A percentile compares a stretch with the other conserved stretches of the same genome.
Evolutionary conservation across 2,329 filamentous ascomycete genomes (phyloP).

Genomic region (Ascosphaera pollenicola): DNA sequence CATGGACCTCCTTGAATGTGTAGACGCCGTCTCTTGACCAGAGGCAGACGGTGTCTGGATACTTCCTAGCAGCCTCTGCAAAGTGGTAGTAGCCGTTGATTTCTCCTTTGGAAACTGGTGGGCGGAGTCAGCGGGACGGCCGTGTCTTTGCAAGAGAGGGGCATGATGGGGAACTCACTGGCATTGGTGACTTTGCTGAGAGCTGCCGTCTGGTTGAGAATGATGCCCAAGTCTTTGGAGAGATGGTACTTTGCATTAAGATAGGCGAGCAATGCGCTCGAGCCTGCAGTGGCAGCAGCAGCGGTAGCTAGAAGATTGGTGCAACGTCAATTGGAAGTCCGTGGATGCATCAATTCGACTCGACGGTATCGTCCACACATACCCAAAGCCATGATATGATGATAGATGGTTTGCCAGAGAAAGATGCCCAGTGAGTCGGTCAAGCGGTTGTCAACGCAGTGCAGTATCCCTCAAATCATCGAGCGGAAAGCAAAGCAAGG

Average conservation of each 20-base stretch:
- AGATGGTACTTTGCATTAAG: constrained; percentile 50
- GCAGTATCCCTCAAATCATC: no score
- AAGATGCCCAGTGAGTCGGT: no score
- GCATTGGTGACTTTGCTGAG: background rate
- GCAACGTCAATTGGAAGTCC: no score
- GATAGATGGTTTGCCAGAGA: no score
- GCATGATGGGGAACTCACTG: constrained; percentile 1
- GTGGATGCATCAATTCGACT: no score
- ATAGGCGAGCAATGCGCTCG: constrained; percentile 31
- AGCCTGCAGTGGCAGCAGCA: constrained; percentile 11
- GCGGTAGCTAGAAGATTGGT: constrained; percentile 3
- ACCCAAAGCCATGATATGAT: no score
- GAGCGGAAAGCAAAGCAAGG: no score
- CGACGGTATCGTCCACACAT: no score
- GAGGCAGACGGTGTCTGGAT: constrained; percentile 34
- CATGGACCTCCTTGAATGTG: constrained; percentile 34
- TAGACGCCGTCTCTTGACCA: constrained; percentile 43
- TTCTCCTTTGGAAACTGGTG: constrained; percentile 27
- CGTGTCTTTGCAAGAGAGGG: background rate
- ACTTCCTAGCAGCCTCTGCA: constrained; percentile 30
- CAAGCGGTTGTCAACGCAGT: no score
- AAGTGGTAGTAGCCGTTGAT: constrained; percentile 45
- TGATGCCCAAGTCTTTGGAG: constrained; percentile 31
- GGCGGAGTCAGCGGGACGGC: no score
- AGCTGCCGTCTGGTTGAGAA: constrained; percentile 1